Evolutionary conservation across 345 rosid genomes (phyloP).

Genomic region (Pistacia atlantica): DNA sequence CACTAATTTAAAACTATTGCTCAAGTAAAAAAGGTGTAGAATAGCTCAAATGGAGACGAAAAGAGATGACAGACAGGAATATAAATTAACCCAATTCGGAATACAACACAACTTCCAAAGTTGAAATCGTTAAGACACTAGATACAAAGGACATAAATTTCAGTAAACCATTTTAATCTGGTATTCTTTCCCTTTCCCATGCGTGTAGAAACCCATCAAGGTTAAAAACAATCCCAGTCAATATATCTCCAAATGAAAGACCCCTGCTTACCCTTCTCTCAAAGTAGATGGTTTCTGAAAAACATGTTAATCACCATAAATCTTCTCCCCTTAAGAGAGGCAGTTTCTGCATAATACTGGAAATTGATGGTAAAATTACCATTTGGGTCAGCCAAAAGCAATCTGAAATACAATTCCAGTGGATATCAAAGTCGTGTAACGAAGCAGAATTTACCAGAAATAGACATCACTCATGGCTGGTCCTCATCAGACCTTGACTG

Average conservation of each 20-base stretch:
- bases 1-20: not conserved
- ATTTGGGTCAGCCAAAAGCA: conserved; percentile 24
- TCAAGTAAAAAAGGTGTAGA: not conserved
- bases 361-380: conserved; percentile 25
- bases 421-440: conserved; percentile 23
- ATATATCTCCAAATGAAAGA: not conserved
- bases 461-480: conserved; percentile 40
- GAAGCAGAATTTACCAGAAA: conserved; percentile 49
- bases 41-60: not conserved
- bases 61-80: not conserved
- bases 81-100: not conserved
- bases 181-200: not conserved
- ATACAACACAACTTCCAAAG: not conserved
- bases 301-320: conserved; percentile 21
- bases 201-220: not conserved
- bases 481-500: conserved; percentile 70
- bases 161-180: not conserved
- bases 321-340: conserved; percentile 20
- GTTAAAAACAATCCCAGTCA: not conserved
- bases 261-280: conserved; percentile 4
- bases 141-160: not conserved
- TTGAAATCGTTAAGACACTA: not conserved
- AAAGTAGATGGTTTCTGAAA: conserved; percentile 7
- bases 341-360: conserved; percentile 27
- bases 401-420: conserved; percentile 35